A percentile compares a stretch with the other conserved stretches of the same genome.
Evolutionary conservation across 441 rosid genomes (phyloP).

Genomic region (Sinapis alba): DNA sequence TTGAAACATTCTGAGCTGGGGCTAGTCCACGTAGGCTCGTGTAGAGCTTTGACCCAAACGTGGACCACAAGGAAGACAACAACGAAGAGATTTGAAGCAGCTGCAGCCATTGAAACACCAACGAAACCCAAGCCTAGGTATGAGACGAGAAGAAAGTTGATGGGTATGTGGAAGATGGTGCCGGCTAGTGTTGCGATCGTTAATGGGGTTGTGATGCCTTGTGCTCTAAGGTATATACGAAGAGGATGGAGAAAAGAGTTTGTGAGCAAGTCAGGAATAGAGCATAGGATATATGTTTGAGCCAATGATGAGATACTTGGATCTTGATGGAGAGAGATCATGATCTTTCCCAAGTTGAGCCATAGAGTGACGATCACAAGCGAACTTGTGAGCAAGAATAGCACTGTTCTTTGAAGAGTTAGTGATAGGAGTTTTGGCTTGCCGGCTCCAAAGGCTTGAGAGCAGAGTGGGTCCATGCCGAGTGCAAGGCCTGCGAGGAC

Average conservation of each 20-base stretch:
- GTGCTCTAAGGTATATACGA: slow-evolving; percentile 97
- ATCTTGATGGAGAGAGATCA: slow-evolving; percentile 72
- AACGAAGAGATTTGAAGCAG: slow-evolving; percentile 61
- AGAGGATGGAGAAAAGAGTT: slow-evolving; percentile 86
- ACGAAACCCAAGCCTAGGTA: slow-evolving; percentile 61
- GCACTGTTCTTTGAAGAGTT: slow-evolving; percentile 81
- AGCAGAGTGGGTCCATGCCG: slow-evolving; percentile 96
- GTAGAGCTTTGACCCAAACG: slow-evolving; percentile 49
- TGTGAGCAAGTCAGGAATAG: slow-evolving; percentile 81
- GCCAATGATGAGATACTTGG: slow-evolving; percentile 63
- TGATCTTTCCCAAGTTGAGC: slow-evolving; percentile 67
- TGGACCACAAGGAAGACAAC: slow-evolving; percentile 52
- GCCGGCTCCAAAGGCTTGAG: slow-evolving; percentile 90
- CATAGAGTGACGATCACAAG: slow-evolving; percentile 71
- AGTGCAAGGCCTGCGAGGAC: slow-evolving; percentile 88
- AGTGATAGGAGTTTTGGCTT: slow-evolving; percentile 79
- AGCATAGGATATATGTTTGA: slow-evolving; percentile 68
- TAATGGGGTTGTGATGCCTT: slow-evolving; percentile 82
- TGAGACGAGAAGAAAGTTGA: slow-evolving; percentile 61
- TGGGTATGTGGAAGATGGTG: slow-evolving; percentile 68
- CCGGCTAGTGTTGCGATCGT: slow-evolving; percentile 74
- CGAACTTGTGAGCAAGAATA: slow-evolving; percentile 68
- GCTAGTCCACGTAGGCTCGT: slow-evolving; percentile 54
- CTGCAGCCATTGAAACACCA: slow-evolving; percentile 80
- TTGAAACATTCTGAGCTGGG: slow-evolving; percentile 61